A percentile compares a stretch with the other conserved stretches of the same genome.
These are phyloP conservation scores for Eucalyptus pauciflora DNA, from an alignment of 345 rosid genomes.

Conservation along the genomic window DNA sequence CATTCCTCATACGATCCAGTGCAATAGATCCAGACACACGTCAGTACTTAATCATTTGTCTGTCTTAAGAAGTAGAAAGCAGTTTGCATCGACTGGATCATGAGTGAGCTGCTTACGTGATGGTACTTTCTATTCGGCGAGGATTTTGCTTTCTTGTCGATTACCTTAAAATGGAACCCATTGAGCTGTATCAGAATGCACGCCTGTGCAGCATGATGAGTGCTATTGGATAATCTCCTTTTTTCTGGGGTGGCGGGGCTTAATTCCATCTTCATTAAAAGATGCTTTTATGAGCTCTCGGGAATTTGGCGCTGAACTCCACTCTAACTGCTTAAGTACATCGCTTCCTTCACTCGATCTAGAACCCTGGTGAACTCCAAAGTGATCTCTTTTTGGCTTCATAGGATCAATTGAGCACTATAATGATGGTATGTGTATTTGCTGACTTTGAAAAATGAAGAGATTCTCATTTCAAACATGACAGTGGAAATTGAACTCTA, in stretches of 20 bases:
- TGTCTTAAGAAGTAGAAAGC: background rate
- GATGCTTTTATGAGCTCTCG: background rate
- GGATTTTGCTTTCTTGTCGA: background rate
- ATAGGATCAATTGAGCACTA: background rate
- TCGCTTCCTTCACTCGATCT: background rate
- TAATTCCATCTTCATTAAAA: background rate
- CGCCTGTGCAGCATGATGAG: background rate
- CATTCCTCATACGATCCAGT: rapidly evolving
- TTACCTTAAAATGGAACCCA: background rate
- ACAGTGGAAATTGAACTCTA: background rate
- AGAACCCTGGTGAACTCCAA: background rate
- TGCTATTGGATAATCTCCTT: background rate
- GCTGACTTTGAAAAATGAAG: background rate
- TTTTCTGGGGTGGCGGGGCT: background rate
- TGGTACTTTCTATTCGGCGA: background rate
- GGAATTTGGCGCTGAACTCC: background rate
- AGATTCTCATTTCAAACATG: background rate
- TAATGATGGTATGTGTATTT: background rate
- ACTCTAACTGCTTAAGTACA: background rate
- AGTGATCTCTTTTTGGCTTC: background rate
- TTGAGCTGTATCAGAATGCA: background rate
- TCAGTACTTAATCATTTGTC: background rate
- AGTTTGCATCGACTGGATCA: background rate
- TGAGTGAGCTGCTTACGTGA: background rate
- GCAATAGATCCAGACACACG: background rate